These are phyloP conservation scores for Clohesyomyces aquaticus DNA, from an alignment of 495 filamentous ascomycete genomes.

Conservation along the genomic window DNA sequence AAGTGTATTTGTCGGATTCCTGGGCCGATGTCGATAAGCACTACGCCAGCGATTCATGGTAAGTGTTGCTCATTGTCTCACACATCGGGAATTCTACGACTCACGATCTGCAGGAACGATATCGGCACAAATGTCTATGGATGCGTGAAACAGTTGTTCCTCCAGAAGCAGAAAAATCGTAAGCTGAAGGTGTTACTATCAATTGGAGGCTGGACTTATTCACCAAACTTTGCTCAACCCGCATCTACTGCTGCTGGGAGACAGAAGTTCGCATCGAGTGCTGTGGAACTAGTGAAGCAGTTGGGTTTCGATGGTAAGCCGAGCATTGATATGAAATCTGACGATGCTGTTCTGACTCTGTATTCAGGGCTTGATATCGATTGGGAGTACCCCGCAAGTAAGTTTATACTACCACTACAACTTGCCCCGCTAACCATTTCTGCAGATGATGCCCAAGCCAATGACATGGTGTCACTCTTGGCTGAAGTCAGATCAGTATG, in stretches of 20 bases:
- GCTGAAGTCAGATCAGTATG: conserved; percentile 29
- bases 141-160: conserved; percentile 90
- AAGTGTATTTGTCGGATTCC: conserved; percentile 80
- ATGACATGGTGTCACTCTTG: conserved; percentile 67
- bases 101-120: too few relatives aligned
- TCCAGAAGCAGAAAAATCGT: conserved; percentile 86
- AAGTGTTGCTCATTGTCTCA: too few relatives aligned
- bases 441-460: conserved; percentile 59
- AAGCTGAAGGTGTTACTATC: conserved; percentile 89
- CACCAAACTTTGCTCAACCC: conserved; percentile 79
- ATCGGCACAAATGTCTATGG: conserved; percentile 70
- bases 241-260: conserved; percentile 65
- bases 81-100: too few relatives aligned
- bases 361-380: conserved; percentile 39
- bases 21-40: conserved; percentile 89
- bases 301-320: conserved; percentile 46
- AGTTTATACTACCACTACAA: background rate
- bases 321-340: background rate
- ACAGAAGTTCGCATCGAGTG: conserved; percentile 65
- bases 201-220: conserved; percentile 97
- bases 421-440: conserved; percentile 3
- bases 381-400: conserved; percentile 41
- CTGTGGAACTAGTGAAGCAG: conserved; percentile 69
- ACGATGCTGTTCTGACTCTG: background rate
- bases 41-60: conserved; percentile 78